phyloP scores from a whole-genome alignment of 164 flowering plant species.

The Amborella trichopoda region DNA sequence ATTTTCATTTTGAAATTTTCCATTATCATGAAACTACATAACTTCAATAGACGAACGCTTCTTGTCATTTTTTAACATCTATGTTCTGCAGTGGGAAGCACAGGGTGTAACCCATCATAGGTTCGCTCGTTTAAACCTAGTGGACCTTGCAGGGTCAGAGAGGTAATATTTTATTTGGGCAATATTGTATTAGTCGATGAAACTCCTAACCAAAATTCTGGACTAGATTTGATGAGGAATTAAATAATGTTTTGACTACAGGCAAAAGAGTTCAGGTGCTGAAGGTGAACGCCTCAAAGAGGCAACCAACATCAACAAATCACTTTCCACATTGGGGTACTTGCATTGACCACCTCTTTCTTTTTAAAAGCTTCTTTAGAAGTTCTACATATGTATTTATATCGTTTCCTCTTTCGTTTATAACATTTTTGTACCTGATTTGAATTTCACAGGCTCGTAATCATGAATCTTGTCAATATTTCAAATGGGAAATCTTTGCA shows the following conservation, averaged over 20 bases:
- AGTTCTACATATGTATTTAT: background rate
- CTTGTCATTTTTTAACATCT: too few relatives aligned
- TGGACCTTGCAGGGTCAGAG: slow-evolving; percentile 97
- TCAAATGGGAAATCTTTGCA: slow-evolving; percentile 91
- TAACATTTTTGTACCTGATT: background rate
- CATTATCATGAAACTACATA: too few relatives aligned
- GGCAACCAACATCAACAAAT: slow-evolving; percentile 97
- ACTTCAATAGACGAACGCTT: too few relatives aligned
- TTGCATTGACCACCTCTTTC: slow-evolving; percentile 5
- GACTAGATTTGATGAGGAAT: too few relatives aligned
- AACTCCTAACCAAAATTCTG: background rate
- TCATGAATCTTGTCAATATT: slow-evolving; percentile 85
- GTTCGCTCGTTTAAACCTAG: slow-evolving; percentile 95
- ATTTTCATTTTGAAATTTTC: too few relatives aligned
- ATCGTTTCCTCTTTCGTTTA: background rate
- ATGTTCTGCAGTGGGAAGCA: slow-evolving; percentile 81
- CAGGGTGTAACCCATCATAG: slow-evolving; percentile 92
- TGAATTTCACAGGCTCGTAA: slow-evolving; percentile 59
- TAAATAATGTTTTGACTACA: too few relatives aligned
- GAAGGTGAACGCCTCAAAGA: slow-evolving; percentile 99
- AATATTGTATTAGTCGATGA: background rate
- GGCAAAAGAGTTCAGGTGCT: slow-evolving; percentile 99
- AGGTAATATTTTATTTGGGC: slow-evolving; percentile 32
- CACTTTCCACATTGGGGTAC: slow-evolving; percentile 98
- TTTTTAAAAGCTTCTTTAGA: background rate